Evolutionary conservation across 345 rosid genomes (phyloP), one percentile per base, ranked within the genome.

Genomic region (Streptanthus diversifolius): DNA sequence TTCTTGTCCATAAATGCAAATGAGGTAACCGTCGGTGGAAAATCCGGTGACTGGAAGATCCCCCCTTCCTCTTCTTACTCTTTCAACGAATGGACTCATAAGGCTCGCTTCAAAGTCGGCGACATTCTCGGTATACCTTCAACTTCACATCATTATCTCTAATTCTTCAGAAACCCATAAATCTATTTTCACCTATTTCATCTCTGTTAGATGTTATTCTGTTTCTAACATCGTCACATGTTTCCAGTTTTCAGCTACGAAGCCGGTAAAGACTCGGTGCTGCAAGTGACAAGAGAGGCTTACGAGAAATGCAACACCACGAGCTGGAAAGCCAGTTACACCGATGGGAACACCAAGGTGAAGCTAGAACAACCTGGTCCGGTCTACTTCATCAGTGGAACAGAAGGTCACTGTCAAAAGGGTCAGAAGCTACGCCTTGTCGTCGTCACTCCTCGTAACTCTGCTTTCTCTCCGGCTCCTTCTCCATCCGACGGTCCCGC

Each of bases 31-130:
- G 87, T 85, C 33, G 91, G 91, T n/a, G 86, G 87, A 36, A 81
- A 85, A 57, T 7, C 78, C n/a, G 84, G 80, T 24, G 85, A 81
- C 14, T 87, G 91, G 91, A 85, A 81, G 48, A 43, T 83, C 59
- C 91, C 91, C 0, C 25, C 87, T 61, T 83, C 91, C 6, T 59
- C 87, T 72, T 68, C 91, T 3, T 82, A 69, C 75, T 82, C 93
- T 19, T 90, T 91, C 66, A 85, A 85, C 68, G 71, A 76, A 37
- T 91, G 97, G 96, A 90, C 96, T 53, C 82, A 70, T 63, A 75
- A 39, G 0, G 39, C 88, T 53, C 93, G 97, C 25, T 91, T 91
- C 80, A 79, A 67, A 51, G 77, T 86, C 33, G 93, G 91, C 24
- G 93, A 91, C 76, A 56, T 76, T 43, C 82, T 92, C 1, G 86